Evolutionary conservation across 352 stramenopile species (phyloP), one percentile per base, ranked within the genome.

Genomic region (Hyaloperonospora brassicae): DNA sequence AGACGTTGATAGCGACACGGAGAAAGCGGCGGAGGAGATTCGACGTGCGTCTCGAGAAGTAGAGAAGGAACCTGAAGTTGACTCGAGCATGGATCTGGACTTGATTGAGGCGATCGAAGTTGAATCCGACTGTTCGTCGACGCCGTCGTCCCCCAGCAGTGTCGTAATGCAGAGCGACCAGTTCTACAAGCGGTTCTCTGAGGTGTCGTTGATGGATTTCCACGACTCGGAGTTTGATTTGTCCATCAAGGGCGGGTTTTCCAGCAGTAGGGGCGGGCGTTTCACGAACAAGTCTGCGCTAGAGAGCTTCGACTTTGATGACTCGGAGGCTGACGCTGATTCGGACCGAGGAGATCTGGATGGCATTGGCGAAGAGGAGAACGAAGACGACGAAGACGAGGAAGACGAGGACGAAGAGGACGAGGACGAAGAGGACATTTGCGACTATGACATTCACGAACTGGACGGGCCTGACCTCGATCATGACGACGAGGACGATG

Each of bases 141-240:
- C 68, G 9, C 65, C 75, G 2, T 66, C 69, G 17, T 81, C 72
- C 5, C 64, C 67, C 0, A 76, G 62, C 42, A 76, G 60, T 25
- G 50, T 48, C 11, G 60, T 69, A 24, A 56, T 72, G 46, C 44
- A 66, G 50, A 68, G 57, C 22, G 61, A 77, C 39, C 61, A 69
- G 47, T 76, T 76, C 45, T 73, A 73, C 52, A 65, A 70, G 30
- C 70, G 70, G 6, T 73, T 79, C 39, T 79, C 70, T 5, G 70
- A 79, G 55, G 6, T 77, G 2, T 78, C 72, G n/a, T 64, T 83
- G 24, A 68, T 68, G 43, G 71, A 79, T 40, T 85, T 87, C 61
- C 73, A 87, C 61, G 76, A 87, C 65, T 84, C 72, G 12, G 74
- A 81, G 47, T 87, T 76, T 48, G 61, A 76, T 2, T 52, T 87